A percentile compares a stretch with the other conserved stretches of the same genome.
phyloP scores from a whole-genome alignment of 495 filamentous ascomycete genomes.

The Daldinia decipiens region DNA sequence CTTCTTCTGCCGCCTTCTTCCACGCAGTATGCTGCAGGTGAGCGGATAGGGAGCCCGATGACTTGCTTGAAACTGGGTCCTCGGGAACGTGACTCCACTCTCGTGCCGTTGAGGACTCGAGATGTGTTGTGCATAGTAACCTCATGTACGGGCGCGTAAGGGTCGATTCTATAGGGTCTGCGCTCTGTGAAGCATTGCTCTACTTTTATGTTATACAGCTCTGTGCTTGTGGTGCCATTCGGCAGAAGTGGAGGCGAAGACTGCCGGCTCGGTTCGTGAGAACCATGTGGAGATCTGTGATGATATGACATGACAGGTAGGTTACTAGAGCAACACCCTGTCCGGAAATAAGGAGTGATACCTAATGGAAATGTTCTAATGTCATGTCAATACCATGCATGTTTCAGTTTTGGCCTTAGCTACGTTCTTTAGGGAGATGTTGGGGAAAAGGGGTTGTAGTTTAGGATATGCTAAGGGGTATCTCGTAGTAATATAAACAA shows the following conservation, averaged over 20 bases:
- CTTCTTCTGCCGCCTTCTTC: neutral
- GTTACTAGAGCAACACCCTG: neutral
- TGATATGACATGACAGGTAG: neutral
- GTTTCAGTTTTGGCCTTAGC: neutral
- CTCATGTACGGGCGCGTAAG: conserved; percentile 1
- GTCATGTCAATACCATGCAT: neutral
- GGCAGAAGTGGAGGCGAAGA: conserved; percentile 1
- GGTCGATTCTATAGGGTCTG: conserved; percentile 13
- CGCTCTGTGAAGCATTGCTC: conserved; percentile 9
- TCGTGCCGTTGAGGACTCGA: conserved; percentile 24
- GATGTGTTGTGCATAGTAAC: conserved; percentile 35
- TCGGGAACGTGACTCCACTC: neutral
- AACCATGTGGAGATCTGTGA: too few species aligned
- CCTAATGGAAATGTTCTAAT: too few species aligned
- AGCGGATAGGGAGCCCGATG: neutral
- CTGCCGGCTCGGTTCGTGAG: neutral
- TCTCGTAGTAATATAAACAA: too few species aligned
- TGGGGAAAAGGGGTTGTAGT: neutral
- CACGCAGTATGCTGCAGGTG: neutral
- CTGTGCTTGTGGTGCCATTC: conserved; percentile 30
- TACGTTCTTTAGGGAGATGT: neutral
- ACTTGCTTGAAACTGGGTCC: neutral
- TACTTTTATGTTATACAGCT: conserved; percentile 17
- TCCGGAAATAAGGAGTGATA: too few species aligned
- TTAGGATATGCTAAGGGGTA: neutral